A percentile compares a stretch with the other conserved stretches of the same genome.
phyloP scores from a whole-genome alignment of 441 rosid species.

The Brassica hybrid region DNA sequence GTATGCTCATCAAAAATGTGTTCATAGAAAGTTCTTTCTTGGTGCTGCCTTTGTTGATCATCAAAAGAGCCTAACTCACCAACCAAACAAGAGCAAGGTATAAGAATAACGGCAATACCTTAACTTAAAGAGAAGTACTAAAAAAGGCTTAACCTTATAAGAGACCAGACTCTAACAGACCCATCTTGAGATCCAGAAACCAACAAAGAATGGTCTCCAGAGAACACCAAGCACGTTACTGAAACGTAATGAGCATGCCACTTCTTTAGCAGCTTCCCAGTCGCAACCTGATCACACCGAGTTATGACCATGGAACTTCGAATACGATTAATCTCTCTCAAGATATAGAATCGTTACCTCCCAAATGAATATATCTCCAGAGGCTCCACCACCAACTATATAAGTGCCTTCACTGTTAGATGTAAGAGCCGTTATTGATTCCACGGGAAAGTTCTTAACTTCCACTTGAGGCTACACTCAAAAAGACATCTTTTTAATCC shows the following conservation, averaged over 20 bases:
- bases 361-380: conserved; percentile 78
- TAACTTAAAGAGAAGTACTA: no score
- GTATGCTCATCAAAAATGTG: conserved; percentile 69
- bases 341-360: conserved; percentile 66
- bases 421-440: conserved; percentile 65
- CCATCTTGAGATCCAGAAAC: conserved; percentile 90
- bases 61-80: conserved; percentile 71
- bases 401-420: conserved; percentile 77
- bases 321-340: not conserved
- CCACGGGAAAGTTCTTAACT: conserved; percentile 77
- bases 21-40: conserved; percentile 60
- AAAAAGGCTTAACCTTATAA: no score
- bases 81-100: conserved; percentile 8
- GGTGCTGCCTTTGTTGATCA: conserved; percentile 58
- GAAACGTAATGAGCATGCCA: conserved; percentile 82
- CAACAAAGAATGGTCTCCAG: conserved; percentile 72
- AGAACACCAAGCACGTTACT: conserved; percentile 81
- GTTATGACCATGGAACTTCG: not conserved
- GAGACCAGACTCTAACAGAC: conserved; percentile 83
- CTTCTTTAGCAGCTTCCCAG: conserved; percentile 75
- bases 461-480: conserved; percentile 73
- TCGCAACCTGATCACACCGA: conserved; percentile 58
- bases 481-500: not conserved
- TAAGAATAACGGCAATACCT: conserved; percentile 4
- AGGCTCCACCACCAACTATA: conserved; percentile 75